phyloP scores from a whole-genome alignment of 306 rosid genomes.

The Neltuma alba region DNA sequence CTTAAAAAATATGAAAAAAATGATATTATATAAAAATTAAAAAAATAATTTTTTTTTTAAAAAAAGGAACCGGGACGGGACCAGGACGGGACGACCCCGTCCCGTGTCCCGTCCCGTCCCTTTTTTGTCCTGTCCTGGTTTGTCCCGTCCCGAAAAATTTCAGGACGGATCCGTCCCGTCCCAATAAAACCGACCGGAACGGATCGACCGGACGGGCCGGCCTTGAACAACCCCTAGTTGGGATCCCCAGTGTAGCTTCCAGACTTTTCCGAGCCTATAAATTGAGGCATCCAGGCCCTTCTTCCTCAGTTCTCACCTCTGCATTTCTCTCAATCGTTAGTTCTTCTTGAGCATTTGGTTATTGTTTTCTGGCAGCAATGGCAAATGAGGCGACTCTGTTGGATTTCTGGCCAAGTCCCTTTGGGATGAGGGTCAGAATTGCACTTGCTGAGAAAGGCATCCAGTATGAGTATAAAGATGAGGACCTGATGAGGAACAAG shows the following conservation, averaged over 20 bases:
- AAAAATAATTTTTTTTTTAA: too few relatives aligned
- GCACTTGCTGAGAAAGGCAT: neutral
- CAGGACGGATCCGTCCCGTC: too few relatives aligned
- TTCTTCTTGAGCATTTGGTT: neutral
- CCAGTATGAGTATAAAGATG: neutral
- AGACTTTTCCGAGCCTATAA: neutral
- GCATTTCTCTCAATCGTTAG: neutral
- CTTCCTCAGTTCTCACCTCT: neutral
- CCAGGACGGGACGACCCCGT: too few relatives aligned
- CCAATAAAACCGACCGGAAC: too few relatives aligned
- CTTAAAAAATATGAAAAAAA: too few relatives aligned
- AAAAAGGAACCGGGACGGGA: too few relatives aligned
- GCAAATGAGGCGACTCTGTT: neutral
- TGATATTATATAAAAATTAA: too few relatives aligned
- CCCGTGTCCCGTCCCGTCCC: too few relatives aligned
- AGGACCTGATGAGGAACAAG: slow-evolving; percentile 1
- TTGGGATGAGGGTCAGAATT: neutral
- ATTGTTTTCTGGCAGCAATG: neutral
- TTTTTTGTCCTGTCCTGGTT: too few relatives aligned
- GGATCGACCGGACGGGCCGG: too few relatives aligned
- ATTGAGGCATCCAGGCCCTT: neutral
- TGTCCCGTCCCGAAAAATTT: too few relatives aligned
- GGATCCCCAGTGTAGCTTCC: neutral
- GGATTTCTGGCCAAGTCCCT: neutral
- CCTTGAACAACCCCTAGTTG: too few relatives aligned